Base-by-base conservation (phyloP, 306 rosid genomes). In the Mimosa pudica region DNA sequence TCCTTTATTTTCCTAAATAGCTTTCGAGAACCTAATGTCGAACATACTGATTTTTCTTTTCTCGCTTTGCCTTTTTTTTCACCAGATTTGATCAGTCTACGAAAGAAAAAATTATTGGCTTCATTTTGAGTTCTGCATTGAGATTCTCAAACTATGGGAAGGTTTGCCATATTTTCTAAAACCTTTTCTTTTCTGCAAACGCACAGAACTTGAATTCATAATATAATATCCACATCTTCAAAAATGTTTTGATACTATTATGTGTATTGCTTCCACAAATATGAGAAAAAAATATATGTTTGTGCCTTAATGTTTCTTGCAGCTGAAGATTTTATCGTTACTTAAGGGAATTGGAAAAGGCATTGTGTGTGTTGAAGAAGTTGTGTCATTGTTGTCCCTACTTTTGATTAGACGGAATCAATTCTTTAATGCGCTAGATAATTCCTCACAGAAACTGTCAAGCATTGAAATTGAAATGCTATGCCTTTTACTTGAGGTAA, bases 401-500 rank as follows among this genome's bases (percentile, higher is more conserved):
- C 95, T 90, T 77, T 63, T 94, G 86, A 79, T 36, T 45, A 87
- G 87, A 71, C 92, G 90, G 62, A 45, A 73, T 20, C 82, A 82
- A 54, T 82, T 77, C 86, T 73, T 79, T 80, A 77, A 82, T 78
- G 81, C 77, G 20, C 69, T 30, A 11, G 80, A 82, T 36, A 81
- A 75, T 20, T 77, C 87, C 61, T 32, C 79, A 75, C 85, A 81
- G 76, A 85, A 81, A 44, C 71, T 95, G 81, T 88, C 97, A 33
- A 82, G 82, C 52, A 84, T 57, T 67, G 95, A 92, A 86, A 87
- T 88, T 82, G 84, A 87, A 76, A 91, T 92, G 71, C 79, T 90
- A 79, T 89, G 97, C 88, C 90, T 91, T 79, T 83, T 92, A 70
- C 84, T 95, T 81, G 97, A 95, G 92, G 98, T 92, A 83, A 51